Evolutionary conservation across 2,329 filamentous ascomycete species (phyloP), one percentile per base, ranked within the genome.

Genomic region (Xylariomycetidae sp.): DNA sequence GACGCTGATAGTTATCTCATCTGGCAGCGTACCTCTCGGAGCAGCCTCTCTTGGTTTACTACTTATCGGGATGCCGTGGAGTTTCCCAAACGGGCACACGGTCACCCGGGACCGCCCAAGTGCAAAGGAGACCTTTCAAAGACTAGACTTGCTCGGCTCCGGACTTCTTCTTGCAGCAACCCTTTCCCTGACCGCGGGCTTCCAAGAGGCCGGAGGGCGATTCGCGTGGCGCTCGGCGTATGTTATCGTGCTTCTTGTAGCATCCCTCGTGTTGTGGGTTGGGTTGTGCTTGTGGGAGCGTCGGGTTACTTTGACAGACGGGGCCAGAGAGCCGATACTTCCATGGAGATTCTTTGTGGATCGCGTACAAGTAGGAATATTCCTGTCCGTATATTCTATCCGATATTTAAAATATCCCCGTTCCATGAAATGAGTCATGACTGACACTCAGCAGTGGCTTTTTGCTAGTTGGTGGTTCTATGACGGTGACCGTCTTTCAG

Each of bases 141-240:
- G 20, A 23, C 20, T 23, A 8, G 20, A 23, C n/a, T n/a, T 23
- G 20, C 20, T n/a, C 20, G 20, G 20, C 29, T 12, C 16, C 16
- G 6, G 6, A 20, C 6, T 37, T 18, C 15, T 37, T 6, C 20
- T 37, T 30, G 19, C 34, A 14, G 35, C 31, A 4, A 37, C 26
- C 18, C 16, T 34, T 15, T 26, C 35, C 5, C 14, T 37, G 6
- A 22, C 27, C 11, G 19, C 31, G 4, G 35, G 25, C 3, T 37
- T 34, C n/a, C 30, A 37, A 16, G 26, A 37, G 22, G 35, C 35
- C 4, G 35, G 26, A 3, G 26, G 19, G 4, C 31, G 20, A n/a
- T 37, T 37, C 10, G 12, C 35, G 11, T 37, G 35, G 35, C 12
- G 11, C 1, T 37, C 31, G 29, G 18, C 31, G 10, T 31, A 31